Evolutionary conservation across 2,329 filamentous ascomycete genomes (phyloP), one percentile per base, ranked within the genome.

Genomic region (Botrytis tulipae): DNA sequence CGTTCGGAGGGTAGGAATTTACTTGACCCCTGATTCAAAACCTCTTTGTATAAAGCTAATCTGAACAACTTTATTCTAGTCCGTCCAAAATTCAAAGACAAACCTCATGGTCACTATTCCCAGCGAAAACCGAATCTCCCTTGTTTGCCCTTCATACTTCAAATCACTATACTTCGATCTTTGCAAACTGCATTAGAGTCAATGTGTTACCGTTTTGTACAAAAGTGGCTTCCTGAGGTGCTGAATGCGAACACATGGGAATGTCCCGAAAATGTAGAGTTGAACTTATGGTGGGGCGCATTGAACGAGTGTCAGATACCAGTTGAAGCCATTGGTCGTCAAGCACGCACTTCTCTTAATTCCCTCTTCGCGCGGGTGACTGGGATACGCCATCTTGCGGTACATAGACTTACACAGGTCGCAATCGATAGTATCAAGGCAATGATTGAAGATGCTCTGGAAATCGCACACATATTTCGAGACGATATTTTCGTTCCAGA

Each of bases 191-290:
- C 73, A 22, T 46, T 76, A 9, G 76, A 76, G 70, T 72, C 74
- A n/a, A 69, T 70, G 37, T 74, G 73, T 12, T 76, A 70, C 61
- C 48, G 73, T 9, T 76, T 76, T 18, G 76, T 73, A 20, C 25
- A 75, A 70, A 75, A 71, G 46, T 76, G 76, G 76, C 67, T 76
- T 51, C 76, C 76, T 22, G 40, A 42, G 3, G 51, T 76, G 20
- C 48, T 76, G 59, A n/a, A 65, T 20, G 61, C 16, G 8, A 74
- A 73, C 18, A 63, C 67, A 25, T 76, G 73, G 73, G 73, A 74
- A n/a, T 70, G 72, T 29, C 75, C 73, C 22, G 76, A 76, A 57
- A 73, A 73, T 35, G 68, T 73, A 18, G 76, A 76, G 67, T 57
- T 76, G 5, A 76, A 40, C n/a, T 35, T 51, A n/a, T 76, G 74